Conservation (phyloP, 2,329 filamentous ascomycete genomes). For the Hypoxylon sp. region DNA sequence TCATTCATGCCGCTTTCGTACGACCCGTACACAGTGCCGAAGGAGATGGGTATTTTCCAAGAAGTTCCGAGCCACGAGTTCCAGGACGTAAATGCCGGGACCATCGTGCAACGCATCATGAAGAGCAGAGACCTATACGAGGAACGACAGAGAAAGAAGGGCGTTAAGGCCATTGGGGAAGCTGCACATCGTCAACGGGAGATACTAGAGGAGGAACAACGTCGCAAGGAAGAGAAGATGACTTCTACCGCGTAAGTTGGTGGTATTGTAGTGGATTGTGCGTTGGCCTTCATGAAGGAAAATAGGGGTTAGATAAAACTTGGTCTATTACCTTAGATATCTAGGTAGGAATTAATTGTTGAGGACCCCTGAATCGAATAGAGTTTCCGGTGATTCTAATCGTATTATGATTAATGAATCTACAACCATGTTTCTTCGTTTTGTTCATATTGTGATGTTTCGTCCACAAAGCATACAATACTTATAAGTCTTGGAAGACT, state of each 20-base stretch:
- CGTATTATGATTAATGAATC: not conserved
- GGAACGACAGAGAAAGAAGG: conserved; percentile 90
- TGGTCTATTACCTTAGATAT: not conserved
- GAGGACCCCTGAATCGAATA: conserved; percentile 2
- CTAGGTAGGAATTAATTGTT: not conserved
- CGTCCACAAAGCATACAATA: not conserved
- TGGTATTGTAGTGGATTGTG: not conserved
- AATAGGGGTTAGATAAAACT: not conserved
- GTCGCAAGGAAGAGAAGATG: conserved; percentile 62
- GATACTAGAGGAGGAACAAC: conserved; percentile 72
- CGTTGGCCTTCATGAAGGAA: conserved; percentile 5
- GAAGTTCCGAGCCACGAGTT: conserved; percentile 85
- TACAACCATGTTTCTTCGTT: not conserved
- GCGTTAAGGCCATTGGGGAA: conserved; percentile 86
- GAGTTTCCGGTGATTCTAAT: not conserved
- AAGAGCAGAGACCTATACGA: conserved; percentile 90
- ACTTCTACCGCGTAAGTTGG: conserved; percentile 21
- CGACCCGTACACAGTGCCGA: conserved; percentile 85
- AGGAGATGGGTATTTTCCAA: conserved; percentile 85
- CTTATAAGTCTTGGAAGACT: not conserved
- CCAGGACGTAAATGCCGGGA: conserved; percentile 88
- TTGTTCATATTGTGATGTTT: not conserved
- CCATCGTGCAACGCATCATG: conserved; percentile 93
- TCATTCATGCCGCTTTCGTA: conserved; percentile 86
- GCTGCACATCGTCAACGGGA: conserved; percentile 74